Conservation (phyloP, 2,329 filamentous ascomycete species). For the Microcera coccophila region DNA sequence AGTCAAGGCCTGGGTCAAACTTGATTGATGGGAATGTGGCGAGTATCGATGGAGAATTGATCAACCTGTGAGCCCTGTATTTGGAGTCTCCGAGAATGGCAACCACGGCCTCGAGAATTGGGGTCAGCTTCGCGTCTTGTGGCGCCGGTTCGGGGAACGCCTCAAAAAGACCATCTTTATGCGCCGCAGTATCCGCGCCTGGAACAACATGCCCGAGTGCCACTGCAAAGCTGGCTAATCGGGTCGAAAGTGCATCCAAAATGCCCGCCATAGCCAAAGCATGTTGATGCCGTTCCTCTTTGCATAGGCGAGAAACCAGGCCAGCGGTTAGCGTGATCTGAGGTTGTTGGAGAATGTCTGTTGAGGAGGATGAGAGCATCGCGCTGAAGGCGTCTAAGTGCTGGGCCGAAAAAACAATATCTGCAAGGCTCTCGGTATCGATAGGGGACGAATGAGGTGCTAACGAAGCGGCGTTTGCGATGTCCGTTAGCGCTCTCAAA, state of each 20-base stretch:
- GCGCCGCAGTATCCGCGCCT: slow-evolving; percentile 53
- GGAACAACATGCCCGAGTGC: slow-evolving; percentile 66
- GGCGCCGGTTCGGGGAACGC: slow-evolving; percentile 61
- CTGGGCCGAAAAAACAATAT: slow-evolving; percentile 59
- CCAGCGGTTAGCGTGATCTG: slow-evolving; percentile 59
- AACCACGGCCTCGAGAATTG: slow-evolving; percentile 72
- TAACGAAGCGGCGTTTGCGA: slow-evolving; percentile 62
- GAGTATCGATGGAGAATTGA: slow-evolving; percentile 65
- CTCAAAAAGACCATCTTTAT: slow-evolving; percentile 52
- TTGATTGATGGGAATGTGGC: slow-evolving; percentile 63
- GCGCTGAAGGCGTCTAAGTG: slow-evolving; percentile 59
- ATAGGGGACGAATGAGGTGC: slow-evolving; percentile 48
- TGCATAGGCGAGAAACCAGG: slow-evolving; percentile 59
- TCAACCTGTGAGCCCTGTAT: slow-evolving; percentile 68
- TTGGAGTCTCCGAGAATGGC: slow-evolving; percentile 76
- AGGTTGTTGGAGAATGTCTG: slow-evolving; percentile 51
- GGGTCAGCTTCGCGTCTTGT: slow-evolving; percentile 56
- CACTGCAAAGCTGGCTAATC: slow-evolving; percentile 67
- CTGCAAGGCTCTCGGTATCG: slow-evolving; percentile 52
- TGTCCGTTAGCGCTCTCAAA: slow-evolving; percentile 67
- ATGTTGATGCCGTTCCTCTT: slow-evolving; percentile 65
- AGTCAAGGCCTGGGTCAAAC: slow-evolving; percentile 36
- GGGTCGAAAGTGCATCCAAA: slow-evolving; percentile 72
- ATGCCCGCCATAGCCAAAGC: slow-evolving; percentile 69
- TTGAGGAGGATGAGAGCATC: slow-evolving; percentile 60